Percentiles rank a stretch among this genome's conserved stretches.
Conservation (phyloP, 192 early-diverging fungal species). For the Powellomyces hirtus region DNA sequence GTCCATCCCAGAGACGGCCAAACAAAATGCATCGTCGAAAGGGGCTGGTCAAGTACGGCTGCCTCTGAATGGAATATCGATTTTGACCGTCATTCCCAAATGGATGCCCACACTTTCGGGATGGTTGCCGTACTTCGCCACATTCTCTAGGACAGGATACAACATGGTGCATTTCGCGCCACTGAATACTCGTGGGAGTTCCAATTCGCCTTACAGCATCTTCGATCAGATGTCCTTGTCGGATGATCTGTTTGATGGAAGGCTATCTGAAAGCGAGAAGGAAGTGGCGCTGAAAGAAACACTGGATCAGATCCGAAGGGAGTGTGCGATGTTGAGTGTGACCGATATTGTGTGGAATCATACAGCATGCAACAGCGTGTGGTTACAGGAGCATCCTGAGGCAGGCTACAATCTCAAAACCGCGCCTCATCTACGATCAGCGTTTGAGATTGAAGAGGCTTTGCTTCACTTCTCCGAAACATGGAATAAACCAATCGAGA, state of each 20-base stretch:
- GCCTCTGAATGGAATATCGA: conserved; percentile 84
- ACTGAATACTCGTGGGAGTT: conserved; percentile 81
- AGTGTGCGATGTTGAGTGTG: conserved; percentile 71
- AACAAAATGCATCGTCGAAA: not conserved
- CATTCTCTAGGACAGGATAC: conserved; percentile 77
- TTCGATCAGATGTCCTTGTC: conserved; percentile 90
- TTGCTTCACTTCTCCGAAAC: conserved; percentile 54
- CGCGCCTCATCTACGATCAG: conserved; percentile 87
- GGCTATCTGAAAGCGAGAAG: conserved; percentile 58
- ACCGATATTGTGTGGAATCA: conserved; percentile 99
- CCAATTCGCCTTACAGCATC: conserved; percentile 98
- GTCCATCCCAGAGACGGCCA: conserved; percentile 45
- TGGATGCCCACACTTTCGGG: conserved; percentile 83
- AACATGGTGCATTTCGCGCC: conserved; percentile 99
- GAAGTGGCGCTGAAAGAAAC: conserved; percentile 54
- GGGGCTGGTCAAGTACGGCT: conserved; percentile 25
- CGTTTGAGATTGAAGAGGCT: conserved; percentile 91
- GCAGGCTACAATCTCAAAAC: conserved; percentile 93
- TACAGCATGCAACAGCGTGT: conserved; percentile 89
- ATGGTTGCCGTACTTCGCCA: conserved; percentile 75
- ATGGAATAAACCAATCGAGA: conserved; percentile 43
- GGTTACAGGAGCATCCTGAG: conserved; percentile 94
- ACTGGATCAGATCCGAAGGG: conserved; percentile 57
- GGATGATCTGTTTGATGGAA: conserved; percentile 76
- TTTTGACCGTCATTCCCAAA: conserved; percentile 93